Conservation (phyloP, 306 rosid genomes). For the Ochetophila trinervis region DNA sequence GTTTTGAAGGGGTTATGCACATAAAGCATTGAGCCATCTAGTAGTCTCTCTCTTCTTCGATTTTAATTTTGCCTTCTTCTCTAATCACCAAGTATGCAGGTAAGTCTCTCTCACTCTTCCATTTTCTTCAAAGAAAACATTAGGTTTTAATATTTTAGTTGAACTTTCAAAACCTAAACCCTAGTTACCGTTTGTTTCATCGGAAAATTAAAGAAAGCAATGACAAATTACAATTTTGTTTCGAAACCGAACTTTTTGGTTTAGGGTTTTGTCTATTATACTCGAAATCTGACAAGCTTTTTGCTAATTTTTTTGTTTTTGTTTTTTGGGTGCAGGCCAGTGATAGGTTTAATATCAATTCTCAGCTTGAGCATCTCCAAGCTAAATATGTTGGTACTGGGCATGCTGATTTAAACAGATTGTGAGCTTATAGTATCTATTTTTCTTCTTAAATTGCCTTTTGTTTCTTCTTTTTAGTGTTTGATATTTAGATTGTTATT, state of each 20-base stretch:
- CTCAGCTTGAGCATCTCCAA: constrained; percentile 92
- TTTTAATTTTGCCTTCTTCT: not conserved
- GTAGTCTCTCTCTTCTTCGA: not conserved
- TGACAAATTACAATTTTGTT: not conserved
- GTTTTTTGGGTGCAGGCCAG: constrained; percentile 56
- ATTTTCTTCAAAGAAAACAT: not conserved
- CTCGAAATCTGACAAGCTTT: not conserved
- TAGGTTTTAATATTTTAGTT: no score
- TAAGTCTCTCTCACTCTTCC: not conserved
- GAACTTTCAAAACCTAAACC: not conserved
- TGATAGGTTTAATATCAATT: constrained; percentile 93
- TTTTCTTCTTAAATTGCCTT: not conserved
- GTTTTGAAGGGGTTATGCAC: no score
- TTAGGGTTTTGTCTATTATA: not conserved
- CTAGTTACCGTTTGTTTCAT: not conserved
- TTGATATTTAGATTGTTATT: not conserved
- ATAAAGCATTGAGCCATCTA: not conserved
- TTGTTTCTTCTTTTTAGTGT: not conserved
- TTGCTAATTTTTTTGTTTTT: not conserved
- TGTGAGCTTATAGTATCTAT: constrained; percentile 35
- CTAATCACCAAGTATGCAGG: constrained; percentile 27
- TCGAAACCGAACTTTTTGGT: not conserved
- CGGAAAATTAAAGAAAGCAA: not conserved
- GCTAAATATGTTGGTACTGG: constrained; percentile 98
- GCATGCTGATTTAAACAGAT: constrained; percentile 89